These are phyloP conservation scores for Amniculicola lignicola DNA, from an alignment of 495 filamentous ascomycete species.

Conservation along the genomic window DNA sequence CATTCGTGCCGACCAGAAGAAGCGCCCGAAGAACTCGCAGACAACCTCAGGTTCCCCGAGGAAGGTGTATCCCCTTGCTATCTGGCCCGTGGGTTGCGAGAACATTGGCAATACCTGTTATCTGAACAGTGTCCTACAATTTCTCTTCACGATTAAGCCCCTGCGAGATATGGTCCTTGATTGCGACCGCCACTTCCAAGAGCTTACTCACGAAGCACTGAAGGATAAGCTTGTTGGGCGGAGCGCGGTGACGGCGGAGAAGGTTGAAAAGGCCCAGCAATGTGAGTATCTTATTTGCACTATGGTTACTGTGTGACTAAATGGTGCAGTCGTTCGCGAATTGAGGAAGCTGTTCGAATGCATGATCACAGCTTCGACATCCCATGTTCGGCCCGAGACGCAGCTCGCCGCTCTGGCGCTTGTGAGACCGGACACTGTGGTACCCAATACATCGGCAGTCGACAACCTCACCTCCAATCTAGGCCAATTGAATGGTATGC, in stretches of 20 bases:
- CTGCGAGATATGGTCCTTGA: slow-evolving; percentile 76
- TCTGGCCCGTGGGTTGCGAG: slow-evolving; percentile 75
- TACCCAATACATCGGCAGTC: background rate
- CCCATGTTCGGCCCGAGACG: slow-evolving; percentile 62
- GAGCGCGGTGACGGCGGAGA: slow-evolving; percentile 54
- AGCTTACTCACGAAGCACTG: slow-evolving; percentile 57
- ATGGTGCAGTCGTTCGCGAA: slow-evolving; percentile 60
- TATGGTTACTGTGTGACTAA: background rate
- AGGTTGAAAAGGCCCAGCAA: slow-evolving; percentile 64
- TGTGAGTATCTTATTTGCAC: slow-evolving; percentile 54
- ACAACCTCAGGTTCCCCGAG: background rate
- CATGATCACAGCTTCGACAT: slow-evolving; percentile 58
- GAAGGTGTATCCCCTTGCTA: slow-evolving; percentile 28
- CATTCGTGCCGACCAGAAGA: slow-evolving; percentile 17
- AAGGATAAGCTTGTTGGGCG: slow-evolving; percentile 64
- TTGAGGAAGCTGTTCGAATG: slow-evolving; percentile 68
- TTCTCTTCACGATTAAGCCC: slow-evolving; percentile 84
- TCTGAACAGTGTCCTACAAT: slow-evolving; percentile 93
- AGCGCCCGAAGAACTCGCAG: background rate
- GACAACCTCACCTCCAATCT: background rate
- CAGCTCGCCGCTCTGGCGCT: slow-evolving; percentile 82
- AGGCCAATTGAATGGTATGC: slow-evolving; percentile 53
- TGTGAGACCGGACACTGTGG: slow-evolving; percentile 59
- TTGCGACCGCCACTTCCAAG: slow-evolving; percentile 65
- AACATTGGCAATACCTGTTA: slow-evolving; percentile 99